A percentile compares a stretch with the other conserved stretches of the same genome.
Evolutionary conservation across 352 stramenopile species (phyloP).

Genomic region (Phytophthora agathidicida): DNA sequence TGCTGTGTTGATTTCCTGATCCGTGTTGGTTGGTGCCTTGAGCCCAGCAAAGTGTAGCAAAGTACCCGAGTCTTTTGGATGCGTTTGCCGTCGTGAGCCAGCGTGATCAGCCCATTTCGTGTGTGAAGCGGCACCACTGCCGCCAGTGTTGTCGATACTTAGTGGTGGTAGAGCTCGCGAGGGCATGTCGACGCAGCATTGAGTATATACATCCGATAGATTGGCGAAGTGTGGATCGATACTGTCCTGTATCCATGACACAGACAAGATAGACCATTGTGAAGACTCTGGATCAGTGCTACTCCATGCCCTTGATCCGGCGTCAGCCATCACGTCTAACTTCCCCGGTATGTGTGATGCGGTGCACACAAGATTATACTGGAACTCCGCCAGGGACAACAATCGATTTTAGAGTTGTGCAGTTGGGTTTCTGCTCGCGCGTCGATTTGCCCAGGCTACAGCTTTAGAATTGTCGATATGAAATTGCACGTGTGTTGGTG

Average conservation of each 20-base stretch:
- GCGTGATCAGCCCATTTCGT: conserved; percentile 17
- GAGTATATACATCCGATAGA: conserved; percentile 19
- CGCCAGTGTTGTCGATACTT: conserved; percentile 17
- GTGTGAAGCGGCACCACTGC: conserved; percentile 21
- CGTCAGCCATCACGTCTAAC: conserved; percentile 20
- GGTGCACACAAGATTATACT: conserved; percentile 15
- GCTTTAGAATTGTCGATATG: conserved; percentile 20
- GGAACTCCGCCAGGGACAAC: conserved; percentile 23
- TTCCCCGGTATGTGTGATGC: conserved; percentile 25
- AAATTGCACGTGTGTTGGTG: conserved; percentile 2
- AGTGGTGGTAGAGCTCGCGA: conserved; percentile 20
- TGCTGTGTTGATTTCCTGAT: conserved; percentile 3
- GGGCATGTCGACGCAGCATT: conserved; percentile 5
- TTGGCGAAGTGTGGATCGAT: conserved; percentile 10
- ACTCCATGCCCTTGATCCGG: conserved; percentile 23
- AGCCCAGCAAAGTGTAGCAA: conserved; percentile 1
- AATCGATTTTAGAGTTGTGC: conserved; percentile 15
- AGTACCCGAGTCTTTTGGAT: not conserved
- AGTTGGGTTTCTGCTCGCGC: not conserved
- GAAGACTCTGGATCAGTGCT: not conserved
- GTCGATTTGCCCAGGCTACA: conserved; percentile 10
- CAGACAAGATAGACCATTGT: conserved; percentile 22
- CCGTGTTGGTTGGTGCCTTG: not conserved
- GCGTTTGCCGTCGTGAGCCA: conserved; percentile 12
- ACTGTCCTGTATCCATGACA: conserved; percentile 13